These are phyloP conservation scores for Lasiosphaeria hispida DNA, from an alignment of 495 filamentous ascomycete genomes.

Conservation along the genomic window DNA sequence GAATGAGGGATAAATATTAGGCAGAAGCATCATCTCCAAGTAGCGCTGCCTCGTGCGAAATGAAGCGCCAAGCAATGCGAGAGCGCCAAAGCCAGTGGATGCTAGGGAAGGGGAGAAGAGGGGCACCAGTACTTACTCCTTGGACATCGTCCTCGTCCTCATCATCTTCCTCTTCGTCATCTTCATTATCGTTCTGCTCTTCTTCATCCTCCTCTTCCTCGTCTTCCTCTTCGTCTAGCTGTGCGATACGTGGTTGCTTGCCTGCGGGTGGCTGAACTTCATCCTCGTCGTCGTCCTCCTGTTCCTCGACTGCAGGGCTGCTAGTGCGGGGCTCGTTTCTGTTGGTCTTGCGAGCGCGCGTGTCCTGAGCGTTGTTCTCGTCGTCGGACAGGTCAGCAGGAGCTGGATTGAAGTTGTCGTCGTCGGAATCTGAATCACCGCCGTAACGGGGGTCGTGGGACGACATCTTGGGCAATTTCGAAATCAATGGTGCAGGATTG, in stretches of 20 bases:
- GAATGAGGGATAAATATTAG: background rate
- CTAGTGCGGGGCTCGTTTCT: conserved; percentile 18
- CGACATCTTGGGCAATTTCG: conserved; percentile 22
- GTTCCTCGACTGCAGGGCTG: conserved; percentile 24
- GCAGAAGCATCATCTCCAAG: background rate
- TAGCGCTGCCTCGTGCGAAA: too few species aligned
- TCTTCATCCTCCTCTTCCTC: conserved; percentile 55
- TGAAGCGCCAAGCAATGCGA: background rate
- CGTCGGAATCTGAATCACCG: conserved; percentile 65
- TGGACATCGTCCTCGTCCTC: conserved; percentile 41
- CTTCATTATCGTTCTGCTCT: conserved; percentile 56
- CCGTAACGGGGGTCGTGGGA: conserved; percentile 26
- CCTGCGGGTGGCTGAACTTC: conserved; percentile 21
- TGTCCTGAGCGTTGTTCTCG: conserved; percentile 37
- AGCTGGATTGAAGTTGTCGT: conserved; percentile 78
- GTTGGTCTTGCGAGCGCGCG: background rate
- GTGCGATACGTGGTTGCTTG: conserved; percentile 42
- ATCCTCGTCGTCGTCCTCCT: conserved; percentile 44
- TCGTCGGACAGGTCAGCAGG: conserved; percentile 66
- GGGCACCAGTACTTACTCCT: conserved; percentile 28
- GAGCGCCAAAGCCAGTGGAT: background rate
- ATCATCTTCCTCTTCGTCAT: conserved; percentile 59
- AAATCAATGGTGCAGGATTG: background rate
- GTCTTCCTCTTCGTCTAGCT: conserved; percentile 47
- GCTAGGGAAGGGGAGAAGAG: background rate